Evolutionary conservation across 176 grass and related monocot genomes (phyloP).

Genomic region (Aegilops sharonensis): DNA sequence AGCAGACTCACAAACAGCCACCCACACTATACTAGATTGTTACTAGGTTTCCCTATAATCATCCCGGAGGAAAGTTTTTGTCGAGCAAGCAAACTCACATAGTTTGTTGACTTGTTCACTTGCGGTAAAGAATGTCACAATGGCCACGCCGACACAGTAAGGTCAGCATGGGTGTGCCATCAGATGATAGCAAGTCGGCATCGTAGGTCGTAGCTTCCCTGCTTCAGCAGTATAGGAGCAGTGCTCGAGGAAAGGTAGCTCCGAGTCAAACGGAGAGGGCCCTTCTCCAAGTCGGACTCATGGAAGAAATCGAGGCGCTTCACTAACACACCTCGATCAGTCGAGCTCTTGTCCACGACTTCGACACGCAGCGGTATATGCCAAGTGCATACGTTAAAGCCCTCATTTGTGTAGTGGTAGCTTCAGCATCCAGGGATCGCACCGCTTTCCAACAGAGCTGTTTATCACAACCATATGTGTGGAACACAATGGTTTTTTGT

Average conservation of each 20-base stretch:
- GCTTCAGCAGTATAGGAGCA: background rate
- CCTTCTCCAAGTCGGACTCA: background rate
- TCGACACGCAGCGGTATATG: conserved; percentile 15
- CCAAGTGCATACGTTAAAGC: conserved; percentile 33
- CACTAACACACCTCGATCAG: background rate
- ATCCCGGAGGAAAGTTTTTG: background rate
- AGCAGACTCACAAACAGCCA: background rate
- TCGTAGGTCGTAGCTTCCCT: background rate
- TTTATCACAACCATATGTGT: background rate
- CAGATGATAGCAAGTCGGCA: background rate
- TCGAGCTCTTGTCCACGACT: background rate
- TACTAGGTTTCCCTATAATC: background rate
- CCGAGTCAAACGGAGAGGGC: background rate
- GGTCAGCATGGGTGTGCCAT: conserved; percentile 2
- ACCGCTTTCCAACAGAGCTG: conserved; percentile 1
- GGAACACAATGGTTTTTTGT: too few relatives aligned
- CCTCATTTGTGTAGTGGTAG: background rate
- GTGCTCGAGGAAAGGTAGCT: conserved; percentile 1
- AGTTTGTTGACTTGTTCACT: background rate
- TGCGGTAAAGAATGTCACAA: conserved; percentile 19
- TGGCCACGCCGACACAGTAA: background rate
- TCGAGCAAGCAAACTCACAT: background rate
- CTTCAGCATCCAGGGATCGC: background rate
- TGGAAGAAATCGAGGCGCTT: conserved; percentile 17
- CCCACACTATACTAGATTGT: background rate